Evolutionary conservation across 2,329 filamentous ascomycete species (phyloP).

Genomic region (Biscogniauxia marginata): DNA sequence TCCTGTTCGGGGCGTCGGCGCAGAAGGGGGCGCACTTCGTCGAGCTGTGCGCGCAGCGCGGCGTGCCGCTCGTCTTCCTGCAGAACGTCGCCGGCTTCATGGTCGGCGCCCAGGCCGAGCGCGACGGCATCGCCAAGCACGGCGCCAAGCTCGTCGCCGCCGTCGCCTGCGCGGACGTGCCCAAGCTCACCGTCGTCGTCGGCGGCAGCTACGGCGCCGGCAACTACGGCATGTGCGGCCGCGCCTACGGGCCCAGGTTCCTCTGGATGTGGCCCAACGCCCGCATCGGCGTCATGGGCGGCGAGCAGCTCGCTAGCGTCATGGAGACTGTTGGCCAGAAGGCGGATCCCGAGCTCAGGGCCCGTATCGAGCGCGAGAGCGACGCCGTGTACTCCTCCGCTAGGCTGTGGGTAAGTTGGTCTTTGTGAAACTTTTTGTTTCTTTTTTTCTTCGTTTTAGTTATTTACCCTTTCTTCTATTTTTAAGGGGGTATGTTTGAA

Average conservation of each 20-base stretch:
- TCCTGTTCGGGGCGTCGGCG: slow-evolving; percentile 84
- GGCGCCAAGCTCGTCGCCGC: slow-evolving; percentile 96
- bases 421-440: too few relatives aligned
- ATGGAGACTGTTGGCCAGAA: slow-evolving; percentile 92
- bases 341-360: slow-evolving; percentile 76
- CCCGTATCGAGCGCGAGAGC: slow-evolving; percentile 84
- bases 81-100: slow-evolving; percentile 99
- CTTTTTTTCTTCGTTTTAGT: neutral
- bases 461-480: slow-evolving; percentile 5
- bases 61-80: slow-evolving; percentile 86
- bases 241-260: slow-evolving; percentile 88
- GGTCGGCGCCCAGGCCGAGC: slow-evolving; percentile 90
- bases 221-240: slow-evolving; percentile 98
- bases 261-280: slow-evolving; percentile 98
- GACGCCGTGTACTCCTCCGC: slow-evolving; percentile 87
- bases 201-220: slow-evolving; percentile 90
- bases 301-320: slow-evolving; percentile 85
- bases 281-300: slow-evolving; percentile 94
- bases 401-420: slow-evolving; percentile 71
- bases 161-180: slow-evolving; percentile 89
- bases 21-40: slow-evolving; percentile 97
- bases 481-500: too few relatives aligned
- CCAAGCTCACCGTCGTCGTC: slow-evolving; percentile 96
- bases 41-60: slow-evolving; percentile 86
- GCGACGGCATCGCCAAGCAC: slow-evolving; percentile 95